Conservation (phyloP, 2,329 filamentous ascomycete genomes). For the Exophiala calicioides region DNA sequence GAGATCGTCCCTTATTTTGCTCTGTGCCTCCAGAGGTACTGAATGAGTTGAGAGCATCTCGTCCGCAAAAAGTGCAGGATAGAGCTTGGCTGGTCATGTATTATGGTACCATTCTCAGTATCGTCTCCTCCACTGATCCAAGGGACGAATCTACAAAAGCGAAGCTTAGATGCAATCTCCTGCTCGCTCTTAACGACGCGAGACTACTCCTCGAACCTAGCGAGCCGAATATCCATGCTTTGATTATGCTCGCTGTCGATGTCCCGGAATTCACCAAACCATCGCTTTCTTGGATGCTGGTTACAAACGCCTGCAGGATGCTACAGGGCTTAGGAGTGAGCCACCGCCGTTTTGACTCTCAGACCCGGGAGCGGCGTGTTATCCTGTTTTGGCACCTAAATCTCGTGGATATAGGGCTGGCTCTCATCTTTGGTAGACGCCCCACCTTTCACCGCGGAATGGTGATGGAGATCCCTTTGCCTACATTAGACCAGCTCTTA, state of each 20-base stretch:
- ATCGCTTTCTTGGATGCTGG: conserved; percentile 3
- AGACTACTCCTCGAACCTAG: conserved; percentile 5
- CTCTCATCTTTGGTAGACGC: conserved; percentile 5
- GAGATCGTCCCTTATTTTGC: conserved; percentile 5
- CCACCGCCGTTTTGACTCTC: conserved; percentile 4
- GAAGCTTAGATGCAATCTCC: conserved; percentile 7
- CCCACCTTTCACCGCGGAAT: conserved; percentile 5
- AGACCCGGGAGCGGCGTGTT: conserved; percentile 2
- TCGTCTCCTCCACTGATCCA: conserved; percentile 5
- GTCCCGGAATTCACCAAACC: conserved; percentile 1
- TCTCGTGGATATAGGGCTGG: conserved; percentile 6
- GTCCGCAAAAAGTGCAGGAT: conserved; percentile 6
- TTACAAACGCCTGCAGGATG: conserved; percentile 4
- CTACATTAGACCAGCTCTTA: not conserved
- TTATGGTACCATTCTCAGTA: conserved; percentile 7
- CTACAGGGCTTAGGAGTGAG: conserved; percentile 5
- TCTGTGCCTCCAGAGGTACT: conserved; percentile 4
- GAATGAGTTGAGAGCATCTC: conserved; percentile 7
- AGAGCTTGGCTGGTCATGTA: conserved; percentile 12
- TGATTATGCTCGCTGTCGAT: conserved; percentile 4
- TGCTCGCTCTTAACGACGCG: conserved; percentile 4
- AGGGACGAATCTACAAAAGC: conserved; percentile 6
- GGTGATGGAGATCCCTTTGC: not conserved
- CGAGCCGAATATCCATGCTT: conserved; percentile 1
- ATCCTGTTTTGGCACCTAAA: conserved; percentile 5